Evolutionary conservation across 2,329 filamentous ascomycete species (phyloP), one percentile per base, ranked within the genome.

Genomic region (Shiraia sp.): DNA sequence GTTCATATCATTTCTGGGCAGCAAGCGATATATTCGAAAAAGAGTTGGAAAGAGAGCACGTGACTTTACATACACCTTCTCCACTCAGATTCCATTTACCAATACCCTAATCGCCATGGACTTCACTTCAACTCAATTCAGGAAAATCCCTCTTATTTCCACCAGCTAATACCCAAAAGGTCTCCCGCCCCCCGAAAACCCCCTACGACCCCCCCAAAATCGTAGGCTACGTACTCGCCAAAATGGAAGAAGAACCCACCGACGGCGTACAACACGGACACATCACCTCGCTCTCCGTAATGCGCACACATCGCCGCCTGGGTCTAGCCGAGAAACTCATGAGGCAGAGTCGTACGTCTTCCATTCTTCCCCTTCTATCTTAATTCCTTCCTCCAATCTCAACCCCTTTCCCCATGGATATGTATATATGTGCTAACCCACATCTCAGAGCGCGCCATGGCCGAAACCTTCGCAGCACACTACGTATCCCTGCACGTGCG

Each of bases 401-500:
- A 28, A 40, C 41, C 23, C 15, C 37, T 16, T 31, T 30, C 19
- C 38, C 12, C 14, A 16, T 26, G 10, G 7, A 6, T 25, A 6
- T 13, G 7, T 37, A 24, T 16, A 23, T 14, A 10, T 25, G 13
- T 23, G 14, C 1, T 27, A 19, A 25, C 23, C 28, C 31, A 23
- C 25, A 3, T 19, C 8, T 22, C 53, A 92, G 88, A 96, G 75
- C 81, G 89, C 60, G 93, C 93, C 60, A 99, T 99, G 93, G 90
- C 91, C 45, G 93, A 99, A 72, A 91, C 88, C 24, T 96, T 92
- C 68, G 81, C 83, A 61, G 93, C 91, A 1, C 82, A 87, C 67
- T 97, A 96, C 75, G 92, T 99, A 64, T 95, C 88, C 24, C 82
- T 99, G 24, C 93, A 99, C 76, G 93, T 99, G 52, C 91, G 93